Conservation (phyloP, 2,329 filamentous ascomycete genomes). For the Alternaria gaisen region DNA sequence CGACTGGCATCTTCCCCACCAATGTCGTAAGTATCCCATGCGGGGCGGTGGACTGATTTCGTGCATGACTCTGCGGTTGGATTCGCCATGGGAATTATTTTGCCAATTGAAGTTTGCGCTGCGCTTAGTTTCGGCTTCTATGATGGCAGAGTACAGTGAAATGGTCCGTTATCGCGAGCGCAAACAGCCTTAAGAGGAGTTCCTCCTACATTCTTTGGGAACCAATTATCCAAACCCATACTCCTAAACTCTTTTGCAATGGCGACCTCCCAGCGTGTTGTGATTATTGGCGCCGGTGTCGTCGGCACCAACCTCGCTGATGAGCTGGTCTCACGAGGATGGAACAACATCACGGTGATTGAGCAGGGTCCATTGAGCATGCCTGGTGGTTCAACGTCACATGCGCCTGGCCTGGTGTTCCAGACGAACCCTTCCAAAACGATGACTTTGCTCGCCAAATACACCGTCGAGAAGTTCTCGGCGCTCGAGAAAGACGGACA, state of each 20-base stretch:
- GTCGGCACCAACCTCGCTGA: conserved; percentile 71
- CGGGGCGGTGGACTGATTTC: conserved; percentile 29
- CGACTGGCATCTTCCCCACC: conserved; percentile 36
- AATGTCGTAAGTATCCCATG: conserved; percentile 38
- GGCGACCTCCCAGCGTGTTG: conserved; percentile 53
- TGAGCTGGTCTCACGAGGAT: conserved; percentile 69
- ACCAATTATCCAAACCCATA: conserved; percentile 5
- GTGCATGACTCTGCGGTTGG: conserved; percentile 20
- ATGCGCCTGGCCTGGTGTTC: conserved; percentile 71
- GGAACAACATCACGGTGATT: conserved; percentile 70
- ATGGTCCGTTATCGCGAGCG: conserved; percentile 36
- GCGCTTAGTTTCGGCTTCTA: conserved; percentile 37
- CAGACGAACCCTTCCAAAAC: conserved; percentile 68
- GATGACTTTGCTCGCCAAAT: conserved; percentile 67
- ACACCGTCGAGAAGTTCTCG: conserved; percentile 68
- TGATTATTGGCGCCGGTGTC: conserved; percentile 65
- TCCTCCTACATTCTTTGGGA: conserved; percentile 1
- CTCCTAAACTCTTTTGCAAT: conserved; percentile 21
- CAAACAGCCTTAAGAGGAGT: conserved; percentile 25
- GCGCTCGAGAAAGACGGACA: conserved; percentile 56
- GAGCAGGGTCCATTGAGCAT: conserved; percentile 70
- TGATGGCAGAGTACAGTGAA: conserved; percentile 19
- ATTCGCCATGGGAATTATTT: conserved; percentile 33
- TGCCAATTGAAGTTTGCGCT: conserved; percentile 29
- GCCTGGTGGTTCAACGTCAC: conserved; percentile 72